Evolutionary conservation across 306 rosid species (phyloP), one percentile per base, ranked within the genome.

Genomic region (Rosa lucieae): DNA sequence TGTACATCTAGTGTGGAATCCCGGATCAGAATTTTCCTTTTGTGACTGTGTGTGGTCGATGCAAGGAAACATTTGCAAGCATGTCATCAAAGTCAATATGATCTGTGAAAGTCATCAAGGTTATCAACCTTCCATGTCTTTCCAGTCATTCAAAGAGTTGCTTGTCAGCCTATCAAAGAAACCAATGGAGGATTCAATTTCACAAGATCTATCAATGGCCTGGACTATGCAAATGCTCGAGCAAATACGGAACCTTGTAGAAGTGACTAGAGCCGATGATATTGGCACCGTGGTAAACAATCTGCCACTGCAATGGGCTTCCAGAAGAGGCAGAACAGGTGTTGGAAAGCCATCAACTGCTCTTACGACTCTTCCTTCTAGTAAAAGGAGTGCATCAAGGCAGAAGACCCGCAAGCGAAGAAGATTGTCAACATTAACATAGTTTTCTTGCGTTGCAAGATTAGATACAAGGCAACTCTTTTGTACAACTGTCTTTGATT

Each of bases 61-160:
- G 92, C 97, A 91, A 81, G 98, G 98, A 76, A 95, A 90, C 85
- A 90, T 93, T 47, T 90, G 97, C 94, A 93, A 95, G 85, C 99
- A 93, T 74, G 91, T 89, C 78, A 85, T 93, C 63, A 95, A 95
- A 88, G 94, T 90, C 78, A 95, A 90, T 84, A 92, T 83, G 93
- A 79, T 86, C 20, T 88, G 89, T 49, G 89, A 83, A 87, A 88
- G 74, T 72, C 77, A 67, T 65, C 77, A 79, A 47, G 88, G 85
- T 74, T 85, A 71, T 84, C 88, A 84, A 79, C 80, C 90, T 70
- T 84, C 96, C 67, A 80, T 91, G 89, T 91, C 98, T 71, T 91
- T 86, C 51, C 86, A 75, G 44, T 95, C 99, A 10, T 95, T 78
- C 80, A 85, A 91, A 82, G 92, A 88, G 79, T 82, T 89, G 76